Evolutionary conservation across 2,329 filamentous ascomycete species (phyloP).

Genomic region (Fusarium newnesense): DNA sequence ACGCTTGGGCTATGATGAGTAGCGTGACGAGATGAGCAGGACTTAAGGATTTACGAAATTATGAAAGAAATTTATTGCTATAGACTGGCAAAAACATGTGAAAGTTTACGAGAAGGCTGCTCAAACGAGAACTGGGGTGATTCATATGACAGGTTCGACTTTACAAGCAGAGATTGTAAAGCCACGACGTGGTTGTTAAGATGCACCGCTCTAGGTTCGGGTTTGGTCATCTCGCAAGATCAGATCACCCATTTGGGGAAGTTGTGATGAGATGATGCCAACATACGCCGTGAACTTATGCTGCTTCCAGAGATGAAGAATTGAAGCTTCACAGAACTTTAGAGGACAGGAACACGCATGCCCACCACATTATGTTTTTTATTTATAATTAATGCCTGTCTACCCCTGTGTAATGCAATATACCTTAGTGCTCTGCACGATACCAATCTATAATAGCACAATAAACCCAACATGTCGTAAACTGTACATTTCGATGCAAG

Average conservation of each 20-base stretch:
- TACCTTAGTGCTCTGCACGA: neutral
- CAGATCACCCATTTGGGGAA: neutral
- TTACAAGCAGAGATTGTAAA: neutral
- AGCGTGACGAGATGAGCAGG: neutral
- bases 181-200: neutral
- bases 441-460: slow-evolving; percentile 2
- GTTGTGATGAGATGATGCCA: neutral
- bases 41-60: neutral
- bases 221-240: neutral
- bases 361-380: neutral
- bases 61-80: neutral
- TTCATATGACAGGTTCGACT: neutral
- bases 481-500: neutral
- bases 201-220: neutral
- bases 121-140: neutral
- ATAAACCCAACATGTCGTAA: neutral
- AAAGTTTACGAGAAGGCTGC: neutral
- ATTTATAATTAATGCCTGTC: neutral
- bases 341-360: neutral
- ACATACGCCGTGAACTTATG: neutral
- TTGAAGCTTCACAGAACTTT: neutral
- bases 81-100: neutral
- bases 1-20: neutral
- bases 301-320: neutral
- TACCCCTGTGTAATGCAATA: neutral